phyloP scores from a whole-genome alignment of 2,329 filamentous ascomycete genomes.

The Aspergillus sp. region DNA sequence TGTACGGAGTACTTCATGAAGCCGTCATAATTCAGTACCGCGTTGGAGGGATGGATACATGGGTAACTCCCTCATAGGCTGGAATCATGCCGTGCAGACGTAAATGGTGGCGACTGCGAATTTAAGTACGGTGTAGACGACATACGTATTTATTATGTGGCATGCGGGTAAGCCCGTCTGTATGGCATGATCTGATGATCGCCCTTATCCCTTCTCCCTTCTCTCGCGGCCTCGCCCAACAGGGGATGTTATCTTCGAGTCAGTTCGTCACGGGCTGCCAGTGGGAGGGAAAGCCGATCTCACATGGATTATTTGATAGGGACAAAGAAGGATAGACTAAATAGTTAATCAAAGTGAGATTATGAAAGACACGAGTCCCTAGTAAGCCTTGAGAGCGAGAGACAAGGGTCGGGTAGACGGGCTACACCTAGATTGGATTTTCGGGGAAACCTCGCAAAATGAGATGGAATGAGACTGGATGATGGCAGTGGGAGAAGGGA shows the following conservation, averaged over 20 bases:
- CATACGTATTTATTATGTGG: neutral
- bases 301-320: neutral
- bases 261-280: neutral
- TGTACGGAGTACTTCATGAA: neutral
- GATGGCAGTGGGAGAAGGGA: neutral
- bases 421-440: neutral
- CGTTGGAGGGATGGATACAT: neutral
- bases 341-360: neutral
- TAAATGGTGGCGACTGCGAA: conserved; percentile 5
- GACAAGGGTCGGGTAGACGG: too few species aligned
- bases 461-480: too few species aligned
- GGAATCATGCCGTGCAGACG: neutral
- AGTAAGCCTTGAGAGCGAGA: too few species aligned
- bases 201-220: too few species aligned
- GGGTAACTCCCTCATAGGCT: neutral
- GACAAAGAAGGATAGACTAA: neutral
- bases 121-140: neutral
- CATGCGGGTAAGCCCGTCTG: neutral
- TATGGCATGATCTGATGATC: neutral
- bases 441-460: neutral
- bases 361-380: too few species aligned
- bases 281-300: neutral
- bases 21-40: neutral
- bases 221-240: neutral
- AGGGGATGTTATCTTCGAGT: neutral